Evolutionary conservation across 1,139 yeast genomes (phyloP).

Genomic region (Debaryomyces singareniensis): DNA sequence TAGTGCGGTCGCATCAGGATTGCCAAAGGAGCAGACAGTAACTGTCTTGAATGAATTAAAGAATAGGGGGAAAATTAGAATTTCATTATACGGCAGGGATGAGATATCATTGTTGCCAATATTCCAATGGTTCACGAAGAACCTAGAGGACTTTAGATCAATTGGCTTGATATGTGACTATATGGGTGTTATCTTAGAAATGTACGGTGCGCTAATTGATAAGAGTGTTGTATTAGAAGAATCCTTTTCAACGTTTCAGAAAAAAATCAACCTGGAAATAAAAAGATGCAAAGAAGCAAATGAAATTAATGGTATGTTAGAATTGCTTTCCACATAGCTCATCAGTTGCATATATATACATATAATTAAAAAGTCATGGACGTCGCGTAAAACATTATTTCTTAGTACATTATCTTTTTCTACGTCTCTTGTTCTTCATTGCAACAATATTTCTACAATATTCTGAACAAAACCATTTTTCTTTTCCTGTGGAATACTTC

Average conservation of each 20-base stretch:
- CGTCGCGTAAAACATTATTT: background rate
- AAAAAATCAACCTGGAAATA: constrained; percentile 62
- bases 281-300: constrained; percentile 81
- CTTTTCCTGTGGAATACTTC: constrained; percentile 29
- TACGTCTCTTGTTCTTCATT: constrained; percentile 7
- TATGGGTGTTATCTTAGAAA: constrained; percentile 71
- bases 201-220: constrained; percentile 69
- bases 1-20: constrained; percentile 72
- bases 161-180: constrained; percentile 77
- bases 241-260: constrained; percentile 52
- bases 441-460: constrained; percentile 20
- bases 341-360: constrained; percentile 4
- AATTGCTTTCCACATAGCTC: constrained; percentile 50
- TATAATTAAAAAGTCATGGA: constrained; percentile 4
- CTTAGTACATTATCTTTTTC: constrained; percentile 7
- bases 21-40: constrained; percentile 70
- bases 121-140: constrained; percentile 72
- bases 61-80: constrained; percentile 79
- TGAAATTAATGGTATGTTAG: constrained; percentile 89
- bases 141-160: constrained; percentile 74
- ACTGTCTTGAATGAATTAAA: constrained; percentile 81
- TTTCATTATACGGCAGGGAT: constrained; percentile 74
- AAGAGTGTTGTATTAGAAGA: constrained; percentile 78
- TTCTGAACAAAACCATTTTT: constrained; percentile 39
- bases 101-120: constrained; percentile 82